A percentile compares a stretch with the other conserved stretches of the same genome.
Evolutionary conservation across 2,329 filamentous ascomycete species (phyloP).

Genomic region (Nigrospora osmanthi): DNA sequence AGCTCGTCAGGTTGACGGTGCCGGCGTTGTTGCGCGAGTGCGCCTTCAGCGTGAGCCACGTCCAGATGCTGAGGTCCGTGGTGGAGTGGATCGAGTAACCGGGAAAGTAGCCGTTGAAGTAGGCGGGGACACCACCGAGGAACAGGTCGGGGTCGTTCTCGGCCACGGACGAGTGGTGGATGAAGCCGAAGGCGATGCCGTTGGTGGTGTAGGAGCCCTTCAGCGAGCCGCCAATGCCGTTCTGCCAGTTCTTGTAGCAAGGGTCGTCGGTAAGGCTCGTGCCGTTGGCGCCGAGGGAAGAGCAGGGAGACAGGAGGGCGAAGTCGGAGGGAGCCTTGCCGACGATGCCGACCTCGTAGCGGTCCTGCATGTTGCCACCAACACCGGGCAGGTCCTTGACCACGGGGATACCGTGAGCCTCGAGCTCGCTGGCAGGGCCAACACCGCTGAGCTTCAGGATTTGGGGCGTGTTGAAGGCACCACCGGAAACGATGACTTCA

Average conservation of each 20-base stretch:
- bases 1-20: slow-evolving; percentile 35
- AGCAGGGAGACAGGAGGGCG: slow-evolving; percentile 19
- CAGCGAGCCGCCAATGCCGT: slow-evolving; percentile 4
- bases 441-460: slow-evolving; percentile 37
- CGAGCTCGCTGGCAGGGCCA: slow-evolving; percentile 29
- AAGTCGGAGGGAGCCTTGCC: slow-evolving; percentile 28
- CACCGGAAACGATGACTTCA: slow-evolving; percentile 42
- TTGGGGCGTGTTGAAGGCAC: slow-evolving; percentile 44
- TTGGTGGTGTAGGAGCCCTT: slow-evolving; percentile 18
- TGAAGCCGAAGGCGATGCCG: slow-evolving; percentile 17
- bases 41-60: slow-evolving; percentile 41
- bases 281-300: slow-evolving; percentile 9
- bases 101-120: slow-evolving; percentile 49
- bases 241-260: slow-evolving; percentile 11
- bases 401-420: slow-evolving; percentile 28
- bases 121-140: slow-evolving; percentile 44
- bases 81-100: slow-evolving; percentile 39
- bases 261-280: slow-evolving; percentile 16
- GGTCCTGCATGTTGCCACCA: slow-evolving; percentile 48
- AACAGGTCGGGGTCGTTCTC: slow-evolving; percentile 36
- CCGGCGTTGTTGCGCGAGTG: slow-evolving; percentile 33
- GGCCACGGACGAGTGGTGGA: slow-evolving; percentile 12
- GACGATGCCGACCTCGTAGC: slow-evolving; percentile 37
- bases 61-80: slow-evolving; percentile 30
- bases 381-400: slow-evolving; percentile 45